phyloP scores from a whole-genome alignment of 2,329 filamentous ascomycete genomes.

The Microcyclosporella mali region DNA sequence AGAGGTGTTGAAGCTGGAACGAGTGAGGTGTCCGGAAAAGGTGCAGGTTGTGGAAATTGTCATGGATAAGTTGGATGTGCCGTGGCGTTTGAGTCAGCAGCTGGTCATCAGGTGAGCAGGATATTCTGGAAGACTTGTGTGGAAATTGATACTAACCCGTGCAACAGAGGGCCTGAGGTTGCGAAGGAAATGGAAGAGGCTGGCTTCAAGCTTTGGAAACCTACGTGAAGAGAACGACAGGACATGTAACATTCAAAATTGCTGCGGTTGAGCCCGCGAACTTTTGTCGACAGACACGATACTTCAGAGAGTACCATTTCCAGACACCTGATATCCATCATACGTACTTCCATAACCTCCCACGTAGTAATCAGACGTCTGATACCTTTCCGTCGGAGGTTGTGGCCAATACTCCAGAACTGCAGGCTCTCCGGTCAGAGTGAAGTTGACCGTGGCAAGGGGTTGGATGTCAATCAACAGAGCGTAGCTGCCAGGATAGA shows the following conservation, averaged over 20 bases:
- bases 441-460: conserved; percentile 39
- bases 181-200: conserved; percentile 1
- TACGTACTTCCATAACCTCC: conserved; percentile 23
- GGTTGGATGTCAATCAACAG: conserved; percentile 43
- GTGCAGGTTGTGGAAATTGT: conserved; percentile 40
- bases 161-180: background rate
- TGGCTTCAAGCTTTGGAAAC: background rate
- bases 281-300: no score
- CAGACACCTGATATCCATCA: conserved; percentile 7
- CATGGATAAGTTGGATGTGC: conserved; percentile 22
- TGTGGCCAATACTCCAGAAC: conserved; percentile 39
- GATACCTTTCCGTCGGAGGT: conserved; percentile 19
- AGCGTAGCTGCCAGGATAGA: conserved; percentile 51
- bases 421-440: conserved; percentile 40
- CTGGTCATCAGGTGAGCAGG: background rate
- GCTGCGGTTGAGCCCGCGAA: no score
- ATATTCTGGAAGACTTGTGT: background rate
- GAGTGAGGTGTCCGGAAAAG: conserved; percentile 27
- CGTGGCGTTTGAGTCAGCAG: background rate
- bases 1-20: conserved; percentile 28
- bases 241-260: no score
- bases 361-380: conserved; percentile 27
- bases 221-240: no score
- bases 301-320: background rate
- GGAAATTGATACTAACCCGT: background rate